Evolutionary conservation across 768 basidiomycete genomes (phyloP).

Genomic region (Hygrocybe punicea): DNA sequence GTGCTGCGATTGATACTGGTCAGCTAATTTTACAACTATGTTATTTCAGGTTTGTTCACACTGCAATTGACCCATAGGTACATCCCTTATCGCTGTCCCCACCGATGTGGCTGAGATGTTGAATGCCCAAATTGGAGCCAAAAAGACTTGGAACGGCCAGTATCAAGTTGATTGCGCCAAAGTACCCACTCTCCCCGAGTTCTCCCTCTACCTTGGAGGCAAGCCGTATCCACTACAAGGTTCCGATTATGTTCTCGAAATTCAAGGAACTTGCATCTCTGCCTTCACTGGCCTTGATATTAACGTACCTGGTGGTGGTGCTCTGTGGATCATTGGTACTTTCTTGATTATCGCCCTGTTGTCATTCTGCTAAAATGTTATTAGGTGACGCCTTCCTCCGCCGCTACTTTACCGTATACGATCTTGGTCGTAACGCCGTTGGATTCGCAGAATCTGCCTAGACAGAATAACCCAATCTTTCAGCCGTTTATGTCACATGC

Average conservation of each 20-base stretch:
- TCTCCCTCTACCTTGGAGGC: conserved; percentile 81
- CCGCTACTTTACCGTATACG: conserved; percentile 89
- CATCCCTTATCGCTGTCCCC: conserved; percentile 90
- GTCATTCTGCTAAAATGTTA: conserved; percentile 3
- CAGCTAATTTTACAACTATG: conserved; percentile 2
- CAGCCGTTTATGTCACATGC: background rate
- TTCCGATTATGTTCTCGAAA: conserved; percentile 84
- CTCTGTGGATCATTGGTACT: conserved; percentile 88
- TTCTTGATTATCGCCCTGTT: background rate
- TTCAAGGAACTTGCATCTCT: conserved; percentile 91
- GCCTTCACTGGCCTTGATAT: conserved; percentile 91
- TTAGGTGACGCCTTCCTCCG: conserved; percentile 87
- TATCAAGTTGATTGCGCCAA: conserved; percentile 86
- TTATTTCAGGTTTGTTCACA: background rate
- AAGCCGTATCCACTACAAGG: conserved; percentile 76
- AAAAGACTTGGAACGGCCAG: conserved; percentile 94
- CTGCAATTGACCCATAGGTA: conserved; percentile 47
- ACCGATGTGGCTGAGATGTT: conserved; percentile 97
- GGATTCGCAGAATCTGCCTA: conserved; percentile 60
- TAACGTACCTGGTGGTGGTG: conserved; percentile 63
- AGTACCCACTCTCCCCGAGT: conserved; percentile 77
- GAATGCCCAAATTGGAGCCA: conserved; percentile 92
- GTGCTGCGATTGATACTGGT: conserved; percentile 91
- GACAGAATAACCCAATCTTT: background rate
- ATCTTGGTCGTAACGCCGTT: conserved; percentile 72